A percentile compares a stretch with the other conserved stretches of the same genome.
These are phyloP conservation scores for Penicillium sclerotiorum DNA, from an alignment of 2,329 filamentous ascomycete species.

Conservation along the genomic window DNA sequence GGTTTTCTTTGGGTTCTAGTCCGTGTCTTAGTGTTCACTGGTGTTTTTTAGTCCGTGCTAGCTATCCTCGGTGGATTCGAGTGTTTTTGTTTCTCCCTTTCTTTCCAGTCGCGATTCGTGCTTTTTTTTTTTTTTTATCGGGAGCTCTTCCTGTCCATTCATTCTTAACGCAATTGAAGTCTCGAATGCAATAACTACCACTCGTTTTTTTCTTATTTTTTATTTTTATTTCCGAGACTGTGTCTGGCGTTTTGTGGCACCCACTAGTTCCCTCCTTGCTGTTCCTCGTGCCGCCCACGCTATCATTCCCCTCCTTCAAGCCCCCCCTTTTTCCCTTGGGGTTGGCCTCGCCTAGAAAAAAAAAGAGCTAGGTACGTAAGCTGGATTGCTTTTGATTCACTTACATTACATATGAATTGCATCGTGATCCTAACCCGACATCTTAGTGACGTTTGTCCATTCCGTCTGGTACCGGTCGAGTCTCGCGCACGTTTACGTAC, in stretches of 20 bases:
- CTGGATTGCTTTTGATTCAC: too few relatives aligned
- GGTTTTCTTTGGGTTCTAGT: not conserved
- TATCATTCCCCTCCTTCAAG: not conserved
- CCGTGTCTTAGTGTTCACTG: not conserved
- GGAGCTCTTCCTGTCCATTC: constrained; percentile 9
- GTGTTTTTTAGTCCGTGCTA: not conserved
- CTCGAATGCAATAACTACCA: too few relatives aligned
- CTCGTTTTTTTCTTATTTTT: too few relatives aligned
- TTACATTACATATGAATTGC: too few relatives aligned
- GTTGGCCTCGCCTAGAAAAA: too few relatives aligned
- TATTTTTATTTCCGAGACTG: constrained; percentile 3
- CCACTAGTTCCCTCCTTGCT: constrained; percentile 9
- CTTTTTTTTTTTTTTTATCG: constrained; percentile 3
- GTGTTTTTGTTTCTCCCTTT: constrained; percentile 6
- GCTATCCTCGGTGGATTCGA: not conserved
- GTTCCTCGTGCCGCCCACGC: constrained; percentile 13
- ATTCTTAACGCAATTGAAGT: not conserved
- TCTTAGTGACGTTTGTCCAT: constrained; percentile 10
- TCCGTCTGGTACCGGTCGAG: constrained; percentile 11
- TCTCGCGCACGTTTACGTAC: constrained; percentile 2
- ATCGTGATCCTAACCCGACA: too few relatives aligned
- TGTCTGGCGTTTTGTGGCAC: constrained; percentile 12
- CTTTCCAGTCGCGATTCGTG: constrained; percentile 1
- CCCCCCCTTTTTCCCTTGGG: not conserved
- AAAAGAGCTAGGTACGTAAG: too few relatives aligned